Evolutionary conservation across 768 basidiomycete species (phyloP), one percentile per base, ranked within the genome.

Genomic region (Leccinum broughii): DNA sequence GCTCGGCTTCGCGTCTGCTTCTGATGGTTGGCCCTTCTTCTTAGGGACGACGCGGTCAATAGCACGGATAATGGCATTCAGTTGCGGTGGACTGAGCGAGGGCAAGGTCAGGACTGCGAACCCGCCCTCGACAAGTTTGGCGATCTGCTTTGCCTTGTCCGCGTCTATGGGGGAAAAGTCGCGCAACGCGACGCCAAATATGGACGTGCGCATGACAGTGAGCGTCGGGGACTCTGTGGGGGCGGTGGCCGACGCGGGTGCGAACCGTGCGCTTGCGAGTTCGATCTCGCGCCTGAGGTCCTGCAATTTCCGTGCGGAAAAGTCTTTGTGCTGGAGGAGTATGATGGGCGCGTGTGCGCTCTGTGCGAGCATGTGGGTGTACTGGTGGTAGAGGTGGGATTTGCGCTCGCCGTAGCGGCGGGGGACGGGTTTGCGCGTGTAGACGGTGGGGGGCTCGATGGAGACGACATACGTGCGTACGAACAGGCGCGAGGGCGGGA

Each of bases 381-480:
- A 94, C 75, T 89, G 87, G 77, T 85, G 82, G 77, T 87, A 92
- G 72, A 93, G 86, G 75, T 85, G 87, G 2, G 86, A 80, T 73
- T 95, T 97, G 72, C 90, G 89, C 70, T 85, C 84, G 54, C 81
- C 82, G 72, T 93, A 95, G 60, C 84, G 79, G 48, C 94, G 89
- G 0, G 86, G 85, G 28, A 75, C 73, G 34, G 76, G 75, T 68
- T 86, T 87, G 3, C 83, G 76, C 5, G 82, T 79, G 46, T 84
- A 80, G 35, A 80, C 69, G 62, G 81, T 75, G 35, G 85, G 78
- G 4, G 81, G 77, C 44, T 78, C 74, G 49, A 89, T 73, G 6
- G 85, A 85, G 62, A 90, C 78, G 57, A 81, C 85, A 77, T 87
- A 87, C 35, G 70, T 63, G 59, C 84, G 80, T 58, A 73, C 35